Percentiles rank a stretch among this genome's conserved stretches.
phyloP scores from a whole-genome alignment of 306 rosid species.

The Potentilla sterilis region DNA sequence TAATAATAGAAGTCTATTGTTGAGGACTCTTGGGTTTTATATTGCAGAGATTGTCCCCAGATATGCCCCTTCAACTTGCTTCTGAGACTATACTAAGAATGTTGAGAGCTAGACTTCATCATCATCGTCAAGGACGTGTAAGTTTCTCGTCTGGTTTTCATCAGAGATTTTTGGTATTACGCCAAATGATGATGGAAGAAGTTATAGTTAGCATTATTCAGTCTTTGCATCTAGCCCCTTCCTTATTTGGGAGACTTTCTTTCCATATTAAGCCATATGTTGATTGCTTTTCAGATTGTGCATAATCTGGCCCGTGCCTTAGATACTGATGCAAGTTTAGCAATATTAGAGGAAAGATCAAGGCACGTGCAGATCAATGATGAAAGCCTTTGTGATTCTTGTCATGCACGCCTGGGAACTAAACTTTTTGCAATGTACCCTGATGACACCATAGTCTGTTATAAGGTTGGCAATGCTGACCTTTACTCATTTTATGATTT shows the following conservation, averaged over 20 bases:
- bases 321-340: constrained; percentile 82
- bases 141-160: constrained; percentile 14
- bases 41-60: constrained; percentile 80
- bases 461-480: constrained; percentile 65
- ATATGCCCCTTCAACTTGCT: constrained; percentile 97
- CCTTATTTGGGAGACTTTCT: background rate
- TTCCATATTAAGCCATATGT: constrained; percentile 10
- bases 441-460: constrained; percentile 85
- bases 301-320: constrained; percentile 85
- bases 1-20: background rate
- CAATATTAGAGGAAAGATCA: constrained; percentile 95
- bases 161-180: constrained; percentile 8
- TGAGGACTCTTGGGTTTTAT: constrained; percentile 17
- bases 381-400: constrained; percentile 94
- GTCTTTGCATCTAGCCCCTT: background rate
- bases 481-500: constrained; percentile 8
- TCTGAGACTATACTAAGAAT: constrained; percentile 86
- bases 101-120: constrained; percentile 94
- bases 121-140: constrained; percentile 91
- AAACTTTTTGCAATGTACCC: constrained; percentile 99
- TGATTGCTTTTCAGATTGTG: constrained; percentile 60
- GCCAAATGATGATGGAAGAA: background rate
- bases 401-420: constrained; percentile 96
- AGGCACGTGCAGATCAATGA: constrained; percentile 91
- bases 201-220: background rate